These are phyloP conservation scores for Spathaspora boniae DNA, from an alignment of 805 yeast genomes.

Conservation along the genomic window DNA sequence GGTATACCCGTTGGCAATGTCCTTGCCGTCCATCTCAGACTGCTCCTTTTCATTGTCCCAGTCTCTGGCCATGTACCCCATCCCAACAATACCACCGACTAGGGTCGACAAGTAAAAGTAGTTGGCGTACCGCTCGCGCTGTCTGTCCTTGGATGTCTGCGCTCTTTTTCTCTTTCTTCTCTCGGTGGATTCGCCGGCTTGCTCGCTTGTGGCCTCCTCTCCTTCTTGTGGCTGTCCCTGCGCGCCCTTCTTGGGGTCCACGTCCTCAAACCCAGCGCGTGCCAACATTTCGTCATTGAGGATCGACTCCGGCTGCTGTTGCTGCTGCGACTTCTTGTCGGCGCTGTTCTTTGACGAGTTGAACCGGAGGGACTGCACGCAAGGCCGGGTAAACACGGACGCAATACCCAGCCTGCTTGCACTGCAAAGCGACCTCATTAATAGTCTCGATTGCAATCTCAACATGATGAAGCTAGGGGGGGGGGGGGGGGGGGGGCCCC, in stretches of 20 bases:
- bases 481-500: not conserved
- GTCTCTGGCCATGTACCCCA: constrained; percentile 71
- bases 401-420: not conserved
- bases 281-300: constrained; percentile 78
- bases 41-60: constrained; percentile 79
- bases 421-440: constrained; percentile 2
- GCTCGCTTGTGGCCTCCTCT: constrained; percentile 12
- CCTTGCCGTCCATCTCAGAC: constrained; percentile 46
- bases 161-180: constrained; percentile 46
- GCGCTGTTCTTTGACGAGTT: constrained; percentile 8
- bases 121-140: constrained; percentile 79
- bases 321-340: constrained; percentile 18
- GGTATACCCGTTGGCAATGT: constrained; percentile 63
- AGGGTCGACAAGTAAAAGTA: constrained; percentile 62
- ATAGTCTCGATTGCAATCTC: constrained; percentile 7
- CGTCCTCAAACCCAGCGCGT: constrained; percentile 74
- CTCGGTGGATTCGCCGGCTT: constrained; percentile 8
- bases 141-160: constrained; percentile 67
- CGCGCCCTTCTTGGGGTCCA: constrained; percentile 15
- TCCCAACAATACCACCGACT: constrained; percentile 50
- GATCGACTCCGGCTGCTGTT: constrained; percentile 26
- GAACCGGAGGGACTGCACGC: constrained; percentile 3
- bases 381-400: not conserved
- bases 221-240: constrained; percentile 7
- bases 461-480: constrained; percentile 6